A percentile compares a stretch with the other conserved stretches of the same genome.
Conservation (phyloP, 139 green algal species). For the Micractinium sp. region DNA sequence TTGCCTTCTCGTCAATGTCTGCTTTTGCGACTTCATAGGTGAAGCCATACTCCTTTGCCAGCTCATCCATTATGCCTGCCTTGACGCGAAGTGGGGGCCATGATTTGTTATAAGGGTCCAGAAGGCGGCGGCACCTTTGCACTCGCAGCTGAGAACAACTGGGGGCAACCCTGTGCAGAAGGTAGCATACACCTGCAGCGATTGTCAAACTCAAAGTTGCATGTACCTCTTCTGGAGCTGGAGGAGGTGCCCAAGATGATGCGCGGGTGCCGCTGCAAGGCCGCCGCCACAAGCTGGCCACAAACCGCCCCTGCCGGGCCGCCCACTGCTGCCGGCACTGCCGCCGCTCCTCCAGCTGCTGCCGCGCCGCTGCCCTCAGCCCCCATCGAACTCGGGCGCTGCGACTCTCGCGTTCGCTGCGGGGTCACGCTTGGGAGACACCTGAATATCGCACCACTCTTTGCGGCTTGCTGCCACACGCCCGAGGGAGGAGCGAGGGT, state of each 20-base stretch:
- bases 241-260: slow-evolving; percentile 34
- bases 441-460: too few relatives aligned
- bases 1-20: slow-evolving; percentile 87
- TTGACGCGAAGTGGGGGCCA: background rate
- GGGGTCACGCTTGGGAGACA: too few relatives aligned
- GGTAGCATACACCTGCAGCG: background rate
- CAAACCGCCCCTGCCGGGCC: background rate
- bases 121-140: background rate
- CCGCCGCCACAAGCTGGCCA: background rate
- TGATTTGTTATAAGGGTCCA: background rate
- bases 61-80: slow-evolving; percentile 56
- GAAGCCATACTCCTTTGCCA: slow-evolving; percentile 54
- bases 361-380: background rate
- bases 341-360: background rate
- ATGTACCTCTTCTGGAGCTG: slow-evolving; percentile 22
- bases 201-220: background rate
- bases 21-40: slow-evolving; percentile 66
- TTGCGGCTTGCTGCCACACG: too few relatives aligned
- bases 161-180: too few relatives aligned
- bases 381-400: too few relatives aligned
- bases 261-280: slow-evolving; percentile 1
- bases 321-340: background rate
- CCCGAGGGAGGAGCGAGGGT: too few relatives aligned
- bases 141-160: too few relatives aligned
- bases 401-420: too few relatives aligned